phyloP scores from a whole-genome alignment of 768 basidiomycete genomes.

The Russula brevipes region DNA sequence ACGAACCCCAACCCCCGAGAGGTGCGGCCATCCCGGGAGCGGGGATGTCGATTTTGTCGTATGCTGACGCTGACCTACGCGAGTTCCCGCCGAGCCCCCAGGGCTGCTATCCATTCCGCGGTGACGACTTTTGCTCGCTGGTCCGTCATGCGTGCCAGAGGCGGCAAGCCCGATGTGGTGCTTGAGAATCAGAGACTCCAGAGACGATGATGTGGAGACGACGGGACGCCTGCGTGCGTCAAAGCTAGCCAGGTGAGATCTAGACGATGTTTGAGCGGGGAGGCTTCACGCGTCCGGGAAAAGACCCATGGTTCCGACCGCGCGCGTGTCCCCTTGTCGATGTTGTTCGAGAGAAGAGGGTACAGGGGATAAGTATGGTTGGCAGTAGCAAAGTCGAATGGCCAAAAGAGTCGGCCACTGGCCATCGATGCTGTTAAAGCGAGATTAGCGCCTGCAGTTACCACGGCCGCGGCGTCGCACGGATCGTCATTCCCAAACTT shows the following conservation, averaged over 20 bases:
- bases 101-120: neutral
- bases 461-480: neutral
- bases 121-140: neutral
- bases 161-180: conserved; percentile 7
- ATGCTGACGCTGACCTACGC: neutral
- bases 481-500: neutral
- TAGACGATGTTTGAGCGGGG: neutral
- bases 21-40: neutral
- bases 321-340: neutral
- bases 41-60: conserved; percentile 9
- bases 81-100: neutral
- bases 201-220: neutral
- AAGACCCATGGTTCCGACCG: neutral
- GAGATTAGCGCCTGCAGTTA: neutral
- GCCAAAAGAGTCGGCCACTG: neutral
- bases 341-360: neutral
- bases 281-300: neutral
- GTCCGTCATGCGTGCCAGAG: conserved; percentile 3
- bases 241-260: neutral
- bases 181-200: neutral
- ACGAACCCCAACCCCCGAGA: neutral
- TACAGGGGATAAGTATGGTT: neutral
- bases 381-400: neutral
- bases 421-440: neutral
- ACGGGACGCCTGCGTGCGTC: neutral